Percentiles rank a stretch among this genome's conserved stretches.
These are phyloP conservation scores for Blumeriella jaapii DNA, from an alignment of 2,329 filamentous ascomycete species.

Conservation along the genomic window DNA sequence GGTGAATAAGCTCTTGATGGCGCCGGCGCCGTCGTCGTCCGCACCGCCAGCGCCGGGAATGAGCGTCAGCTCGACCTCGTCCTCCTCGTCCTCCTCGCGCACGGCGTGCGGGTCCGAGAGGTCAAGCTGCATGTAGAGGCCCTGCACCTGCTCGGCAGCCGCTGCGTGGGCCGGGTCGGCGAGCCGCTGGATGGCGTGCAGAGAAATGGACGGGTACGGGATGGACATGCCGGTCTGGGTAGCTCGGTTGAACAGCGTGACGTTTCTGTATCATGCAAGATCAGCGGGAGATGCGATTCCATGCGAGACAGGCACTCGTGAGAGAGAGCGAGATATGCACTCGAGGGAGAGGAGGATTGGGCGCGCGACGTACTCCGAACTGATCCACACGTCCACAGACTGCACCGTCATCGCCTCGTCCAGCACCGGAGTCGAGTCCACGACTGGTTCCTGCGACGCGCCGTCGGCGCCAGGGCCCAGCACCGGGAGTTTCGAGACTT, in stretches of 20 bases:
- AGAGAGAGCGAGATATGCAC: no score
- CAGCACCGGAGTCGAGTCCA: constrained; percentile 9
- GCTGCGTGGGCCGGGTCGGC: constrained; percentile 29
- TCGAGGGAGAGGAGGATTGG: no score
- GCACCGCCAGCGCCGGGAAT: constrained; percentile 34
- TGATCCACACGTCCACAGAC: constrained; percentile 45
- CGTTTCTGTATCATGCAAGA: constrained; percentile 32
- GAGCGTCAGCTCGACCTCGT: constrained; percentile 56
- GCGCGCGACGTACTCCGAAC: constrained; percentile 48
- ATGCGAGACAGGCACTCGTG: not conserved
- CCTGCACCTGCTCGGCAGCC: constrained; percentile 28
- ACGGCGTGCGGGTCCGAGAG: constrained; percentile 41
- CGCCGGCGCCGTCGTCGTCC: constrained; percentile 18
- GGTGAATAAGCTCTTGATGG: constrained; percentile 37
- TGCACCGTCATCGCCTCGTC: constrained; percentile 14
- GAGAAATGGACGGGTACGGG: constrained; percentile 61
- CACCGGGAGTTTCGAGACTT: constrained; percentile 40
- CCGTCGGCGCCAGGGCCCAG: constrained; percentile 25
- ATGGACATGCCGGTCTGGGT: constrained; percentile 52
- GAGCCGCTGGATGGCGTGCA: constrained; percentile 61
- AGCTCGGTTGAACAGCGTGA: constrained; percentile 52
- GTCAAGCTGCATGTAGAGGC: constrained; percentile 58
- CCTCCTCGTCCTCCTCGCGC: constrained; percentile 45
- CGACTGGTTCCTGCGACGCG: not conserved
- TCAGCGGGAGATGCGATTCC: not conserved